Conservation (phyloP, 23 red algal genomes). For the Gracilaria gracilis region DNA sequence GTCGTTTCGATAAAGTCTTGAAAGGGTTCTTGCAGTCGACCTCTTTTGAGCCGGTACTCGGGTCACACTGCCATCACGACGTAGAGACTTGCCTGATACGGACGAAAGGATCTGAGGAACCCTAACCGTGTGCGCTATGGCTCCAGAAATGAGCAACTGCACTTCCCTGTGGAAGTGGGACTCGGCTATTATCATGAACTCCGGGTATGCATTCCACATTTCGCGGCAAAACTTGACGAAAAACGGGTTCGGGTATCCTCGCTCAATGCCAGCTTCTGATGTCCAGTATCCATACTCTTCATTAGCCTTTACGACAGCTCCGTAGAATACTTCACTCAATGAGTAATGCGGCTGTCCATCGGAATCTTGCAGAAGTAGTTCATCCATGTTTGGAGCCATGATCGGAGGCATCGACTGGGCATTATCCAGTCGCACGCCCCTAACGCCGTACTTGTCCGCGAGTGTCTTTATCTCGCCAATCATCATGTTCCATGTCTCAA, state of each 20-base stretch:
- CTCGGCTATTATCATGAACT: constrained; percentile 91
- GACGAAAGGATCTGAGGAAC: constrained; percentile 91
- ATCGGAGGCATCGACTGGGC: constrained; percentile 91
- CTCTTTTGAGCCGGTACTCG: constrained; percentile 70
- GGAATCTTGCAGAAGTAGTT: constrained; percentile 81
- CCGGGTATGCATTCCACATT: constrained; percentile 90
- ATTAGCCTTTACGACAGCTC: constrained; percentile 88
- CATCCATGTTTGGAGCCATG: constrained; percentile 83
- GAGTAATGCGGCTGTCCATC: constrained; percentile 95
- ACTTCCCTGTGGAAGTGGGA: constrained; percentile 98
- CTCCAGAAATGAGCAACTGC: constrained; percentile 73
- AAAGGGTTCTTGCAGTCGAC: constrained; percentile 83
- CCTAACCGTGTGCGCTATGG: constrained; percentile 86
- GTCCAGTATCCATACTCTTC: constrained; percentile 97
- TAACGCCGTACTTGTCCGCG: constrained; percentile 81
- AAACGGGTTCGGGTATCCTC: constrained; percentile 96
- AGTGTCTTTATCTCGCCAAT: constrained; percentile 83
- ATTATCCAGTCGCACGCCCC: constrained; percentile 97
- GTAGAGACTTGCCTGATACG: constrained; percentile 94
- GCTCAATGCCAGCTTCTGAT: constrained; percentile 81
- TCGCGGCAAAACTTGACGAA: constrained; percentile 91
- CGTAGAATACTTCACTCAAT: constrained; percentile 87
- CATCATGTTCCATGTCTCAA: constrained; percentile 95
- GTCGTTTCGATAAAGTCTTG: constrained; percentile 87
- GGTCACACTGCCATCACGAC: constrained; percentile 90